phyloP scores from a whole-genome alignment of 2,329 filamentous ascomycete genomes.

The Botrytis paeoniae region DNA sequence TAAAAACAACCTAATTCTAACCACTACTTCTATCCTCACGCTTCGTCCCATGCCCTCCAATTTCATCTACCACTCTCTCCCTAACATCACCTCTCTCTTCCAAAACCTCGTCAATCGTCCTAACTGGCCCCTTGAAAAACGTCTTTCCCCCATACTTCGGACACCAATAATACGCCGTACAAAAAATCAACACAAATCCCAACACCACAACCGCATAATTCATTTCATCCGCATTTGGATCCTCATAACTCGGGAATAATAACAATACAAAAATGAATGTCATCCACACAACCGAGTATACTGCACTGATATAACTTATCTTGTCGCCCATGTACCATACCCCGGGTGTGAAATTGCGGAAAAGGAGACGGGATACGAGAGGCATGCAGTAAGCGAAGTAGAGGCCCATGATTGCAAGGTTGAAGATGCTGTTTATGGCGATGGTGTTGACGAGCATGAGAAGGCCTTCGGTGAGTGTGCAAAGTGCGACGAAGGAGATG shows the following conservation, averaged over 20 bases:
- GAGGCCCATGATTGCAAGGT: slow-evolving; percentile 38
- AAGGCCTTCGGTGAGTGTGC: slow-evolving; percentile 35
- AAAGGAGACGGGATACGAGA: slow-evolving; percentile 33
- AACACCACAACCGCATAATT: slow-evolving; percentile 37
- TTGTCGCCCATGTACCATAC: slow-evolving; percentile 37
- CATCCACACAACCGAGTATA: slow-evolving; percentile 37
- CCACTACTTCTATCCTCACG: background rate
- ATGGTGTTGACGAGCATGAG: slow-evolving; percentile 39
- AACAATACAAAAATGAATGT: slow-evolving; percentile 37
- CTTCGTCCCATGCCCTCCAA: background rate
- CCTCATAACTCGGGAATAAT: slow-evolving; percentile 33
- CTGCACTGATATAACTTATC: slow-evolving; percentile 30
- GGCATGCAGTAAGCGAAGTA: slow-evolving; percentile 40
- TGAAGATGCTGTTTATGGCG: slow-evolving; percentile 38
- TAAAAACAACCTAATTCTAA: too few relatives aligned
- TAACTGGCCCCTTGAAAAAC: slow-evolving; percentile 35
- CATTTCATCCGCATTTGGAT: slow-evolving; percentile 33
- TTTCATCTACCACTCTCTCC: background rate
- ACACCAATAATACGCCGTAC: slow-evolving; percentile 35
- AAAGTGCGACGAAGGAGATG: slow-evolving; percentile 33
- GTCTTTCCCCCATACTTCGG: slow-evolving; percentile 36
- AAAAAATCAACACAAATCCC: slow-evolving; percentile 36
- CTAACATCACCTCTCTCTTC: slow-evolving; percentile 7
- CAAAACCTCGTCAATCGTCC: slow-evolving; percentile 35
- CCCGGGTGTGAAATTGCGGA: slow-evolving; percentile 35